Conservation (phyloP, 306 rosid genomes). For the Quillaja saponaria region DNA sequence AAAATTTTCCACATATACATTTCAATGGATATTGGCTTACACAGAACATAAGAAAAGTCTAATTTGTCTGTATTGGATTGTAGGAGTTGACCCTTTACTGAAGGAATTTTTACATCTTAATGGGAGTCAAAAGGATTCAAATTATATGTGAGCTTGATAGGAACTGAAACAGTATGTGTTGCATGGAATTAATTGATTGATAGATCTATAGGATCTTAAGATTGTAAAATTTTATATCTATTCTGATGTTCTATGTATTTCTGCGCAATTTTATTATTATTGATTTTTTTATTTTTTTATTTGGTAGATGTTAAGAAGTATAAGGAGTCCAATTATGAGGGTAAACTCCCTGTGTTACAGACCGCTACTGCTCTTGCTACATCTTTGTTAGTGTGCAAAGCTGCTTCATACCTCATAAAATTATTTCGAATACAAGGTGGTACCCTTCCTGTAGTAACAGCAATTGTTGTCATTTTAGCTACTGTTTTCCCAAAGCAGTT, state of each 20-base stretch:
- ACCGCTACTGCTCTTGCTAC: conserved; percentile 53
- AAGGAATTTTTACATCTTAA: conserved; percentile 1
- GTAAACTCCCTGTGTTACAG: conserved; percentile 45
- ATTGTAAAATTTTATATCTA: too few species aligned
- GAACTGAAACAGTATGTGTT: neutral
- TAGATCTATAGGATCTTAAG: neutral
- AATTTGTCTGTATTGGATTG: neutral
- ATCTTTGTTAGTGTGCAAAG: conserved; percentile 59
- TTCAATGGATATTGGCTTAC: neutral
- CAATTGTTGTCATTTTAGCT: conserved; percentile 59
- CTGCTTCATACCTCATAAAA: conserved; percentile 40
- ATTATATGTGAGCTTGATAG: neutral
- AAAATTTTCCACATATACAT: neutral
- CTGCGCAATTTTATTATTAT: neutral
- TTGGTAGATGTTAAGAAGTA: conserved; percentile 42
- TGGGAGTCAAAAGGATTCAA: neutral
- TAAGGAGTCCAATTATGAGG: conserved; percentile 42
- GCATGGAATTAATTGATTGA: neutral
- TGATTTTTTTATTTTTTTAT: too few species aligned
- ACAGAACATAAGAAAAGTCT: neutral
- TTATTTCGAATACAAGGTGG: conserved; percentile 58
- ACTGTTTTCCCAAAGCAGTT: conserved; percentile 53
- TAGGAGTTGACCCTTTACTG: conserved; percentile 1
- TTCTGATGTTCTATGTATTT: too few species aligned
- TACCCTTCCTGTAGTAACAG: conserved; percentile 59